These are phyloP conservation scores for Mortierella alpina DNA, from an alignment of 192 early-diverging fungal species.

Conservation along the genomic window DNA sequence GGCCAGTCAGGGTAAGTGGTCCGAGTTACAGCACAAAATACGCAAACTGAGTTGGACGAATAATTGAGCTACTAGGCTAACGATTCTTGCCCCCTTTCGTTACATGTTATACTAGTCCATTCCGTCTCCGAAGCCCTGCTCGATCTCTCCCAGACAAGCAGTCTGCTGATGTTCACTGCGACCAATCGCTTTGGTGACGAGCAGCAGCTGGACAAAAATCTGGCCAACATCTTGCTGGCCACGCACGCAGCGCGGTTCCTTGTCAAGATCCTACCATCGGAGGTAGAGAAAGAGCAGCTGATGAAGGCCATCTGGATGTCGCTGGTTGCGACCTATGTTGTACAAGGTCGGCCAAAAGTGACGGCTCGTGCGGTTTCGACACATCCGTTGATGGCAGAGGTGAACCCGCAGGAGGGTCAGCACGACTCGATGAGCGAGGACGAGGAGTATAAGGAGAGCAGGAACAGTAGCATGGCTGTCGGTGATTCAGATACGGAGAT, in stretches of 20 bases:
- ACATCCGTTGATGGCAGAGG: slow-evolving; percentile 19
- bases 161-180: slow-evolving; percentile 39
- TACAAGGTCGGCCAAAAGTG: slow-evolving; percentile 36
- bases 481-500: not conserved
- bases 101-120: slow-evolving; percentile 14
- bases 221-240: slow-evolving; percentile 38
- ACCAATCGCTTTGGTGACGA: slow-evolving; percentile 45
- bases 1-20: slow-evolving; percentile 35
- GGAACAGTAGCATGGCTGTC: not conserved
- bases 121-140: slow-evolving; percentile 33
- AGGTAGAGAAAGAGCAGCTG: slow-evolving; percentile 23
- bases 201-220: slow-evolving; percentile 38
- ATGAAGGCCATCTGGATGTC: slow-evolving; percentile 51
- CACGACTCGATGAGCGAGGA: not conserved
- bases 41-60: no score
- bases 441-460: slow-evolving; percentile 2
- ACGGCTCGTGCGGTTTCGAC: not conserved
- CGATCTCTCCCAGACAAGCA: slow-evolving; percentile 40
- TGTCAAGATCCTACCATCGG: slow-evolving; percentile 21
- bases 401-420: not conserved
- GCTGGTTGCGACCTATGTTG: slow-evolving; percentile 44
- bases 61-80: no score
- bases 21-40: no score
- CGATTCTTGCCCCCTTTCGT: not conserved
- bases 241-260: slow-evolving; percentile 40